Percentiles rank a stretch among this genome's conserved stretches.
Conservation (phyloP, 2,329 filamentous ascomycete species). For the Clarireedia monteithiana region DNA sequence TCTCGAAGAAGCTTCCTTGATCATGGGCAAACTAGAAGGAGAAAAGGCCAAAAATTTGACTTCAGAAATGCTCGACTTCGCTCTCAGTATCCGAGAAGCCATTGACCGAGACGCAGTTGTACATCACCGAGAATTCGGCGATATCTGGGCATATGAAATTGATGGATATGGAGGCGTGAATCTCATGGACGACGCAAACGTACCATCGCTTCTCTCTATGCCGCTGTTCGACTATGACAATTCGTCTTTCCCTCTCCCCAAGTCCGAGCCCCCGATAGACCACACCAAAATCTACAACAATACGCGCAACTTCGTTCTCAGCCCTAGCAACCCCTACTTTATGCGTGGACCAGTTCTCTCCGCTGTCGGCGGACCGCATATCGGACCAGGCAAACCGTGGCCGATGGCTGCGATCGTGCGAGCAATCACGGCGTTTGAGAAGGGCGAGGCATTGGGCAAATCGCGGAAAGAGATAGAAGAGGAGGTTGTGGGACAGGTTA, state of each 20-base stretch:
- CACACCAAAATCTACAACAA: conserved; percentile 64
- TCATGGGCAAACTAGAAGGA: conserved; percentile 43
- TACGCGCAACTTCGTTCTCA: conserved; percentile 72
- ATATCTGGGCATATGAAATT: conserved; percentile 73
- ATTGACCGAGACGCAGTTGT: conserved; percentile 67
- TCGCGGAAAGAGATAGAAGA: conserved; percentile 11
- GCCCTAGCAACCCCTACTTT: conserved; percentile 72
- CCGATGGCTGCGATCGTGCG: conserved; percentile 48
- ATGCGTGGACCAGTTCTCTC: conserved; percentile 44
- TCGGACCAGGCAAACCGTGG: conserved; percentile 51
- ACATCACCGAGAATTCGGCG: conserved; percentile 49
- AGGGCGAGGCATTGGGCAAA: conserved; percentile 3
- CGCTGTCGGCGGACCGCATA: conserved; percentile 59
- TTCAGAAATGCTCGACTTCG: conserved; percentile 46
- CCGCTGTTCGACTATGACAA: conserved; percentile 51
- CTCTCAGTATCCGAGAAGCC: conserved; percentile 56
- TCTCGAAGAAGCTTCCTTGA: conserved; percentile 43
- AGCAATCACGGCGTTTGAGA: conserved; percentile 37
- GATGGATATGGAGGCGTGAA: conserved; percentile 53
- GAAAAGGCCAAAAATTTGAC: conserved; percentile 40
- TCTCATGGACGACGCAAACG: conserved; percentile 67
- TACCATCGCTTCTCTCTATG: conserved; percentile 57
- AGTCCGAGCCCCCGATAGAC: conserved; percentile 21
- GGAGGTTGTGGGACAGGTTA: conserved; percentile 26
- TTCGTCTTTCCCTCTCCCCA: conserved; percentile 19